These are phyloP conservation scores for Collybiopsis confluens DNA, from an alignment of 768 basidiomycete genomes.

Conservation along the genomic window DNA sequence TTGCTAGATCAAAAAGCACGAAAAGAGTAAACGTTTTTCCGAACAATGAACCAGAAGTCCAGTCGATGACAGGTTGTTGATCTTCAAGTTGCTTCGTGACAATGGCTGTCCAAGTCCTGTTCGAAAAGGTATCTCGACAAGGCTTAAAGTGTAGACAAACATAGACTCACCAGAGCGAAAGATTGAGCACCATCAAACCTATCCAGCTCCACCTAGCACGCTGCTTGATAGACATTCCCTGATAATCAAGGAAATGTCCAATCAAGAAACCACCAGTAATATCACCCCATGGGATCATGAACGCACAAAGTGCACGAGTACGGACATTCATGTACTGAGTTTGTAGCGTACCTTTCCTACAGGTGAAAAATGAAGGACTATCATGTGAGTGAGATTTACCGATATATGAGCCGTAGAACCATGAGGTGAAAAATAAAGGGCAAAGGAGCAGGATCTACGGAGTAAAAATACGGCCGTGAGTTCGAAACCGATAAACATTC, in stretches of 20 bases:
- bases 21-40: constrained; percentile 25
- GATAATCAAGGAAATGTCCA: constrained; percentile 27
- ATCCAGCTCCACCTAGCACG: constrained; percentile 26
- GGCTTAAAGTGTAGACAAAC: neutral
- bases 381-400: constrained; percentile 10
- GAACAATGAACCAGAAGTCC: constrained; percentile 25
- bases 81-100: constrained; percentile 27
- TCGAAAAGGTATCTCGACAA: neutral
- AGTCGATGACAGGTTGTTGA: constrained; percentile 26
- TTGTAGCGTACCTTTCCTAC: constrained; percentile 28
- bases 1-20: constrained; percentile 27
- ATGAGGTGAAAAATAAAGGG: constrained; percentile 29
- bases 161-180: constrained; percentile 20
- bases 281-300: constrained; percentile 25
- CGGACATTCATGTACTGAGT: constrained; percentile 29
- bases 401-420: constrained; percentile 29
- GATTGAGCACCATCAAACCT: constrained; percentile 24
- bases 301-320: constrained; percentile 24
- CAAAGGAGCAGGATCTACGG: constrained; percentile 25
- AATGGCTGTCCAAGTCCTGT: constrained; percentile 26
- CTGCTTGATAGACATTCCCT: constrained; percentile 24
- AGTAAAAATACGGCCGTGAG: neutral
- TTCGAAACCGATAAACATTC: neutral
- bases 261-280: constrained; percentile 26
- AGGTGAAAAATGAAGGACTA: too few species aligned